Base-by-base conservation (phyloP, 305 asterid genomes). In the Fraxinus latifolia region DNA sequence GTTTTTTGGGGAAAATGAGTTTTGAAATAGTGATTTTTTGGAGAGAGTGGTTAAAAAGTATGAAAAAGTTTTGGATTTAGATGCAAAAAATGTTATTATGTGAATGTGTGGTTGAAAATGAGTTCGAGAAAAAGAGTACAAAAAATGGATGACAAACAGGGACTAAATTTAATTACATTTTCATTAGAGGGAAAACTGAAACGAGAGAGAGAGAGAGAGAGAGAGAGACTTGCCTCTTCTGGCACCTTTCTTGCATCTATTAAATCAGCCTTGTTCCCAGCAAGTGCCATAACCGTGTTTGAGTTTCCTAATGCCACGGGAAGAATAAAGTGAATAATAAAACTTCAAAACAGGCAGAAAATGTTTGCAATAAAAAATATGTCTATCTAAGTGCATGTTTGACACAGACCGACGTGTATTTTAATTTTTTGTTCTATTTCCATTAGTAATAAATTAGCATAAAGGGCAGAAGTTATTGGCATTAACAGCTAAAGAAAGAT, bases 181-280 rank as follows among this genome's bases (percentile, higher is more conserved):
- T 62, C 32, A 21, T 23, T 21, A 79, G 76, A 4, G 21, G 60
- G 7, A 44, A 50, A 50, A 15, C 58, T 47, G 7, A 15, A 14
- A 47, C 4, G 37, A 33, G 44, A 37, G 12, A 37, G n/a, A 11
- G n/a, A 42, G 39, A 33, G 50, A 9, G 11, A 37, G 53, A 39
- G 50, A 44, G 23, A n/a, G 23, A 53, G 8, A 23, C 92, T 88
- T 89, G 84, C 97, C 95, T 93, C 97, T 39, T 92, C 82, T 34
- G 86, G 76, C 82, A 93, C 97, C 82, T 86, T 88, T 85, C 92
- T 89, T 75, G 87, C 88, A 62, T 87, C 90, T 78, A 80, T 39
- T 81, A 87, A 50, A 83, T 87, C 90, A 9, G 89, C 76, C 76
- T 87, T 87, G 82, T 87, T 87, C 21, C 90, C 89, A 0, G 89